A percentile compares a stretch with the other conserved stretches of the same genome.
Conservation (phyloP, 1,284 basidiomycete genomes). For the Xanthoconium separans region DNA sequence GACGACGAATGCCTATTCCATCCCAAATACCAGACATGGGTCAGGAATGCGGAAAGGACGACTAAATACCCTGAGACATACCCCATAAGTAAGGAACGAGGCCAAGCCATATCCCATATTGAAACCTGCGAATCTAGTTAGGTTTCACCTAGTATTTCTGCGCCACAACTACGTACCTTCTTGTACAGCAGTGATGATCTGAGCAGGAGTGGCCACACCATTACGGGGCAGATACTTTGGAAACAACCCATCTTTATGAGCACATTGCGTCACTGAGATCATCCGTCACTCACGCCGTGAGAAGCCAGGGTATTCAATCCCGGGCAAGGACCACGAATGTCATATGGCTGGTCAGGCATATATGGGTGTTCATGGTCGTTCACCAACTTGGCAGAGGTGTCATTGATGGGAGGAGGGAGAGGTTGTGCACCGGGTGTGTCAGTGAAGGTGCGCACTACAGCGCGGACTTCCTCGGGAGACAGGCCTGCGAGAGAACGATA, state of each 20-base stretch:
- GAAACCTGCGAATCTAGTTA: slow-evolving; percentile 14
- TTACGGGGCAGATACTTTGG: slow-evolving; percentile 20
- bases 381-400: slow-evolving; percentile 29
- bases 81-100: slow-evolving; percentile 24
- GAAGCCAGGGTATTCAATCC: slow-evolving; percentile 49
- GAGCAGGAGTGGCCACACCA: slow-evolving; percentile 24
- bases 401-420: slow-evolving; percentile 20
- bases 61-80: slow-evolving; percentile 1
- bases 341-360: slow-evolving; percentile 15
- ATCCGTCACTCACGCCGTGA: slow-evolving; percentile 32
- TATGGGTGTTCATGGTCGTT: slow-evolving; percentile 26
- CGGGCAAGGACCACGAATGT: slow-evolving; percentile 46
- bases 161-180: slow-evolving; percentile 9
- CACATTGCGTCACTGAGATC: neutral
- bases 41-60: neutral
- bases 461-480: slow-evolving; percentile 12
- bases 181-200: slow-evolving; percentile 28
- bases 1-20: slow-evolving; percentile 20
- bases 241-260: neutral
- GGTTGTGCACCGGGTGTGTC: slow-evolving; percentile 27
- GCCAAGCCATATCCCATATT: slow-evolving; percentile 28
- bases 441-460: slow-evolving; percentile 13
- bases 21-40: neutral
- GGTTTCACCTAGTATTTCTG: neutral
- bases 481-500: slow-evolving; percentile 24